phyloP scores from a whole-genome alignment of 2,329 filamentous ascomycete species.

The Pestalotiopsis sp. region DNA sequence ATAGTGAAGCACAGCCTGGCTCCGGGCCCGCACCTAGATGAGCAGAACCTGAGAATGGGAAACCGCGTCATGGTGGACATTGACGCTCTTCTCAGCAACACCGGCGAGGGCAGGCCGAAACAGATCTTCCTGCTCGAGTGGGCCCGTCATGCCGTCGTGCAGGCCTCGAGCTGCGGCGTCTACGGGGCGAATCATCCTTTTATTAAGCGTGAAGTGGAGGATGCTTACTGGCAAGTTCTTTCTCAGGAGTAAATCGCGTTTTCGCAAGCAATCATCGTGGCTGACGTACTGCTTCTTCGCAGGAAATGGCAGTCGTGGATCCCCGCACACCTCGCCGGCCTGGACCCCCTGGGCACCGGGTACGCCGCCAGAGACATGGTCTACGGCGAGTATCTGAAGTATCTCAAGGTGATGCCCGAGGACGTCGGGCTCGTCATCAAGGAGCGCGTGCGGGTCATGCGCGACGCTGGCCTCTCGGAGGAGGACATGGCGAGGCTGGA shows the following conservation, averaged over 20 bases:
- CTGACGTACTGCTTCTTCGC: not conserved
- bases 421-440: constrained; percentile 4
- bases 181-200: constrained; percentile 20
- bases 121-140: constrained; percentile 15
- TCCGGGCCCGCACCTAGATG: constrained; percentile 9
- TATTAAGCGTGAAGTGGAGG: constrained; percentile 17
- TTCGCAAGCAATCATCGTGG: not conserved
- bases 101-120: not conserved
- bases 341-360: constrained; percentile 5
- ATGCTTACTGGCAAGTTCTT: constrained; percentile 16
- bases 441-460: constrained; percentile 2
- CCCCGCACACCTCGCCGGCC: not conserved
- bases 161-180: constrained; percentile 17
- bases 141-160: constrained; percentile 17
- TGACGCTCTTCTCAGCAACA: not conserved
- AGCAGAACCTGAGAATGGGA: constrained; percentile 12
- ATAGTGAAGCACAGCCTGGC: constrained; percentile 1
- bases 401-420: not conserved
- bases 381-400: not conserved
- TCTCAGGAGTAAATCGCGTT: not conserved
- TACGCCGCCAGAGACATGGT: not conserved
- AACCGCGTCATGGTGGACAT: constrained; percentile 3
- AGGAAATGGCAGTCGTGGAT: constrained; percentile 11
- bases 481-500: constrained; percentile 5
- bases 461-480: constrained; percentile 6